Percentiles rank a stretch among this genome's conserved stretches.
Conservation (phyloP, 2,329 filamentous ascomycete species). For the Penicillium griseofulvum region DNA sequence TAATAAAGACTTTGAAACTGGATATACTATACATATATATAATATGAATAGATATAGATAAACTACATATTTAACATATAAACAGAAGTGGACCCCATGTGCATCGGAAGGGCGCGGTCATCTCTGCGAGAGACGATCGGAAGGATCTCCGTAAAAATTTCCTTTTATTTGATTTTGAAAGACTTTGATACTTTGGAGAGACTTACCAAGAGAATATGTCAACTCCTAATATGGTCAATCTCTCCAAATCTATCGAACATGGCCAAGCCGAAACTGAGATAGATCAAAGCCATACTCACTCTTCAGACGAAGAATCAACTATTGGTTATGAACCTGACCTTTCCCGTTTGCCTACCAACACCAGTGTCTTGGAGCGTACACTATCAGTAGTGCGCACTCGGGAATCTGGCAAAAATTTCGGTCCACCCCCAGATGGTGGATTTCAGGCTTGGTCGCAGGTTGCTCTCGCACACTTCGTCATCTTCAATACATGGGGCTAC, state of each 20-base stretch:
- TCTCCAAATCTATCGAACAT: neutral
- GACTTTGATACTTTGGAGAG: no score
- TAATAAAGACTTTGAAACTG: no score
- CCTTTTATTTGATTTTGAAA: neutral
- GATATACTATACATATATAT: no score
- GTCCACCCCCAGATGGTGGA: slow-evolving; percentile 51
- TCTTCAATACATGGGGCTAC: slow-evolving; percentile 58
- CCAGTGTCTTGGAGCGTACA: slow-evolving; percentile 30
- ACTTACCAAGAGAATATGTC: neutral
- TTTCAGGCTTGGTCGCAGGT: slow-evolving; percentile 57
- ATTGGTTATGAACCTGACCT: slow-evolving; percentile 11
- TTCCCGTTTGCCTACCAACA: slow-evolving; percentile 23
- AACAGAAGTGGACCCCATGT: neutral
- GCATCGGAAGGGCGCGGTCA: slow-evolving; percentile 10
- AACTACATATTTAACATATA: neutral
- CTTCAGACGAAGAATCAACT: slow-evolving; percentile 7
- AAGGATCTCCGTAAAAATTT: neutral
- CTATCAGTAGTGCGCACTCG: slow-evolving; percentile 39
- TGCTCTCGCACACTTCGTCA: slow-evolving; percentile 51
- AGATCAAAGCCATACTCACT: neutral
- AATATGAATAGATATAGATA: no score
- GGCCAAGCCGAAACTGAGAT: neutral
- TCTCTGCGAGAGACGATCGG: slow-evolving; percentile 13
- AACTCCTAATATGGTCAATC: neutral
- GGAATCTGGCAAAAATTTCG: slow-evolving; percentile 37